Percentiles rank a stretch among this genome's conserved stretches.
Conservation (phyloP, 2,329 filamentous ascomycete species). For the Teratosphaeria zuluensis region DNA sequence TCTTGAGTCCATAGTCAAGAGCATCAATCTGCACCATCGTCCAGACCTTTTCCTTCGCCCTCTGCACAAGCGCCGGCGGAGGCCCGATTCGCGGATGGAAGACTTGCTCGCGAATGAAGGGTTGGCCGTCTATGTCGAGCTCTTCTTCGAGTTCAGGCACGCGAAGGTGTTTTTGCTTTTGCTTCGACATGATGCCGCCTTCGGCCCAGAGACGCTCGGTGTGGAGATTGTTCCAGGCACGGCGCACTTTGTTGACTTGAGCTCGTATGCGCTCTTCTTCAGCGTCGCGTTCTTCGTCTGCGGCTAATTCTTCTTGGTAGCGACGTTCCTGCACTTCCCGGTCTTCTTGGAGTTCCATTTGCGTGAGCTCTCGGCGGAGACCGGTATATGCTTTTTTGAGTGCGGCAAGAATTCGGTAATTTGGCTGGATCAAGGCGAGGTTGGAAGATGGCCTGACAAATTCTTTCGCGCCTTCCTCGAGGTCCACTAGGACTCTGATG, state of each 20-base stretch:
- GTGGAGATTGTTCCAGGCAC: conserved; percentile 18
- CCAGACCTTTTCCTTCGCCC: conserved; percentile 20
- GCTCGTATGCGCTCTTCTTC: conserved; percentile 3
- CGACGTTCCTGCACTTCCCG: not conserved
- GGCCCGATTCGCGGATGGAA: conserved; percentile 26
- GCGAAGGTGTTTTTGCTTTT: conserved; percentile 15
- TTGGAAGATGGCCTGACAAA: conserved; percentile 9
- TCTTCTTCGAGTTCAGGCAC: conserved; percentile 10
- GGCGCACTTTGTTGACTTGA: not conserved
- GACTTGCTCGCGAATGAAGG: conserved; percentile 29
- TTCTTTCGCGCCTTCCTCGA: conserved; percentile 8
- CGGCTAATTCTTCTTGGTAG: conserved; percentile 1
- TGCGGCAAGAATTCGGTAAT: conserved; percentile 7
- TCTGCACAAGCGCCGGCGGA: conserved; percentile 11
- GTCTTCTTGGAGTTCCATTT: not conserved
- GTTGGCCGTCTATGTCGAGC: conserved; percentile 30
- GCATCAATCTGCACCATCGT: conserved; percentile 21
- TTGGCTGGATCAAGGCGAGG: conserved; percentile 11
- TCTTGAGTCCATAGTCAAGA: conserved; percentile 18
- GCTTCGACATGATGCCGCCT: conserved; percentile 2
- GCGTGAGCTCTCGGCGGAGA: conserved; percentile 5
- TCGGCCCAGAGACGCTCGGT: conserved; percentile 11
- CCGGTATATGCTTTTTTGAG: conserved; percentile 7
- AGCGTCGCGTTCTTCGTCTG: conserved; percentile 1
- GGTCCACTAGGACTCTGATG: conserved; percentile 10